Percentiles rank a stretch among this genome's conserved stretches.
phyloP scores from a whole-genome alignment of 148 eudicot genomes.

The Cornus florida region DNA sequence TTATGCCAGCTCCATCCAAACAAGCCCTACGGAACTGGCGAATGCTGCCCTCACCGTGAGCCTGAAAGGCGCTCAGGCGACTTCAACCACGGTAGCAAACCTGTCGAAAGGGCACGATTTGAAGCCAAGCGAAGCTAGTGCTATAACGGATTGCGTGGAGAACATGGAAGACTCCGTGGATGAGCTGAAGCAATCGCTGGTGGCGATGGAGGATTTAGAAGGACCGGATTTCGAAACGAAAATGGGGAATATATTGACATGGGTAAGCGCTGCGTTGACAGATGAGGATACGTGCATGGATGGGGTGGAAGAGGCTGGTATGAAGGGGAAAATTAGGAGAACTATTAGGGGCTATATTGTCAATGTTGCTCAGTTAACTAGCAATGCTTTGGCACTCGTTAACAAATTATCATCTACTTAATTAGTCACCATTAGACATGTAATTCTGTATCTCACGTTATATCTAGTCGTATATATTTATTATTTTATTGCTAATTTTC shows the following conservation, averaged over 20 bases:
- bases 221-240: constrained; percentile 28
- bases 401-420: constrained; percentile 7
- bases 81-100: background rate
- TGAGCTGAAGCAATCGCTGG: constrained; percentile 17
- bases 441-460: too few relatives aligned
- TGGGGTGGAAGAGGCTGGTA: constrained; percentile 33
- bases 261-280: constrained; percentile 68
- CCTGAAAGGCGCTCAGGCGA: constrained; percentile 12
- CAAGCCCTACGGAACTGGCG: constrained; percentile 5
- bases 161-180: constrained; percentile 24
- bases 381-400: constrained; percentile 64
- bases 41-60: constrained; percentile 6
- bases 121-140: constrained; percentile 10
- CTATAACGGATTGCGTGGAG: constrained; percentile 31
- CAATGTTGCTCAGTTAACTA: constrained; percentile 48
- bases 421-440: background rate
- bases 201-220: constrained; percentile 21
- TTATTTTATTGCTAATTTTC: too few relatives aligned
- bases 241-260: constrained; percentile 51
- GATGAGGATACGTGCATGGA: constrained; percentile 59
- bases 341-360: constrained; percentile 25
- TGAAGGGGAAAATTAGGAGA: constrained; percentile 15
- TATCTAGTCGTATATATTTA: too few relatives aligned
- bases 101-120: constrained; percentile 4
- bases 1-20: constrained; percentile 11